Percentiles rank a stretch among this genome's conserved stretches.
phyloP scores from a whole-genome alignment of 768 basidiomycete genomes.

The Tulasnella sp. region DNA sequence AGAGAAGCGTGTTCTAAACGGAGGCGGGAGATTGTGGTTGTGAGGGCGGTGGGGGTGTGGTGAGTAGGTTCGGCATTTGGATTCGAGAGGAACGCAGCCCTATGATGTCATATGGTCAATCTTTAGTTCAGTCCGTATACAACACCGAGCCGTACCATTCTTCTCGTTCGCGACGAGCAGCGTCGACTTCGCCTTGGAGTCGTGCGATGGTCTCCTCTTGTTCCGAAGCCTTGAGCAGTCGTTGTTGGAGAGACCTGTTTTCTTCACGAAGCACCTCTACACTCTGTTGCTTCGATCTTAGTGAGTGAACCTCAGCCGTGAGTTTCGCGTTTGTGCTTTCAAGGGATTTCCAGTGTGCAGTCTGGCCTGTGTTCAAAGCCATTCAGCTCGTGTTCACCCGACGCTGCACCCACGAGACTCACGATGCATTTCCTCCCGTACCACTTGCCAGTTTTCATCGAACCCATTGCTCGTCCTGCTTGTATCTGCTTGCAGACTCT shows the following conservation, averaged over 20 bases:
- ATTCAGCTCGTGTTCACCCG: neutral
- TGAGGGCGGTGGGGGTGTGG: slow-evolving; percentile 30
- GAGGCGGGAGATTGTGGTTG: slow-evolving; percentile 53
- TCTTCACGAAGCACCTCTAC: slow-evolving; percentile 72
- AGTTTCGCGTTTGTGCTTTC: slow-evolving; percentile 59
- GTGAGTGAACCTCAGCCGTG: slow-evolving; percentile 49
- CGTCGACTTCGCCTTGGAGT: slow-evolving; percentile 65
- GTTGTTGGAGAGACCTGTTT: slow-evolving; percentile 60
- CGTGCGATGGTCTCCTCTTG: slow-evolving; percentile 53
- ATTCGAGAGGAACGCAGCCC: slow-evolving; percentile 27
- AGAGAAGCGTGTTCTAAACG: slow-evolving; percentile 61
- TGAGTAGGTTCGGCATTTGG: slow-evolving; percentile 25
- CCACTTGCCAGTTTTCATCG: slow-evolving; percentile 57
- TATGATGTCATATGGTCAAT: slow-evolving; percentile 8
- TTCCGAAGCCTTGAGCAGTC: slow-evolving; percentile 50
- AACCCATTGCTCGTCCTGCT: slow-evolving; percentile 36
- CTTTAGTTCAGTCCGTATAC: slow-evolving; percentile 14
- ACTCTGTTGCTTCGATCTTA: slow-evolving; percentile 56
- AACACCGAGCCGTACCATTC: slow-evolving; percentile 41
- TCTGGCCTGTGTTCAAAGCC: slow-evolving; percentile 41
- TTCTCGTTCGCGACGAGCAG: slow-evolving; percentile 53
- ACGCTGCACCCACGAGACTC: neutral
- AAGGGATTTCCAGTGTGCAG: slow-evolving; percentile 55
- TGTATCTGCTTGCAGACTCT: slow-evolving; percentile 38
- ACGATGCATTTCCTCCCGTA: slow-evolving; percentile 64